These are phyloP conservation scores for Flagelloscypha sp. DNA, from an alignment of 768 basidiomycete species.

Conservation along the genomic window DNA sequence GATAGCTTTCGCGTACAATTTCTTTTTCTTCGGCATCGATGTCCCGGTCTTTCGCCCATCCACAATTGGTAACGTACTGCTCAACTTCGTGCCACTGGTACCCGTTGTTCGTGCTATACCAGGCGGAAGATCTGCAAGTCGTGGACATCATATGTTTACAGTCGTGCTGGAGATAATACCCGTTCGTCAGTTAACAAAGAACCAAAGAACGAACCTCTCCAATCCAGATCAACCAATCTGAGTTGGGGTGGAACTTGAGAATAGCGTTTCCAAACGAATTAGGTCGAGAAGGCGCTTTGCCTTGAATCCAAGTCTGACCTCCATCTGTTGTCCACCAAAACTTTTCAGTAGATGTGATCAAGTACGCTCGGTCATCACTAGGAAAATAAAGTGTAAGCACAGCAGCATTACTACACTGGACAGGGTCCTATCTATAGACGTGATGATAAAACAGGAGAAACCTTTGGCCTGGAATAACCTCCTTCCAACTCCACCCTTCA, in stretches of 20 bases:
- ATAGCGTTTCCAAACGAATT: constrained; percentile 72
- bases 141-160: too few relatives aligned
- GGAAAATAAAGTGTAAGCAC: too few relatives aligned
- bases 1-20: constrained; percentile 88
- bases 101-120: constrained; percentile 76
- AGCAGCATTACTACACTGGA: too few relatives aligned
- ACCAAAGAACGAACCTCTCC: too few relatives aligned
- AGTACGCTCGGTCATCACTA: constrained; percentile 82
- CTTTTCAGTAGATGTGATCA: constrained; percentile 60
- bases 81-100: constrained; percentile 70
- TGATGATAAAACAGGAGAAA: constrained; percentile 89
- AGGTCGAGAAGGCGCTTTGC: constrained; percentile 57
- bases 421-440: constrained; percentile 54
- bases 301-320: constrained; percentile 60
- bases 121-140: too few relatives aligned
- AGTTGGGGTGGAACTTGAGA: constrained; percentile 80
- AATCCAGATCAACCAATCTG: constrained; percentile 85
- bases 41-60: constrained; percentile 79
- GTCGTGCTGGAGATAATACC: too few relatives aligned
- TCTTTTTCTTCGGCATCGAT: constrained; percentile 76
- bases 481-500: constrained; percentile 89
- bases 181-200: too few relatives aligned
- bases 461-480: constrained; percentile 46
- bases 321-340: constrained; percentile 81
- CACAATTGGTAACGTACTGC: constrained; percentile 82